Percentiles rank a stretch among this genome's conserved stretches.
phyloP scores from a whole-genome alignment of 805 yeast species.

The Myxozyma sirexii region DNA sequence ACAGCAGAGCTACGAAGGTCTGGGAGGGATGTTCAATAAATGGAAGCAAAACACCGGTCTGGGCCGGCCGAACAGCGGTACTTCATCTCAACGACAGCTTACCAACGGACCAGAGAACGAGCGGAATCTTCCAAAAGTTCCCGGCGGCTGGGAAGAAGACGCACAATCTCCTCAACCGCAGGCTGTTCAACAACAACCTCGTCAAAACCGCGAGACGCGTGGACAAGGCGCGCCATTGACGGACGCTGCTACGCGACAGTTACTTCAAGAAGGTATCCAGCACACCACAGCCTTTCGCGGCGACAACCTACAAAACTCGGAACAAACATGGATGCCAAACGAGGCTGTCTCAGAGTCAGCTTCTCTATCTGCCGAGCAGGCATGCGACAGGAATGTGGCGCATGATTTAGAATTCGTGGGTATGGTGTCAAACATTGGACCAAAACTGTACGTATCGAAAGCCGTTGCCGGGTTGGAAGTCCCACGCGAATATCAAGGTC shows the following conservation, averaged over 20 bases:
- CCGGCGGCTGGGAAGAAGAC: constrained; percentile 29
- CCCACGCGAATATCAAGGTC: constrained; percentile 15
- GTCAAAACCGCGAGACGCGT: background rate
- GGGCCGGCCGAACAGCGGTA: background rate
- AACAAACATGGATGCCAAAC: constrained; percentile 14
- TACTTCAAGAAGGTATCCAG: constrained; percentile 26
- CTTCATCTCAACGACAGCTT: background rate
- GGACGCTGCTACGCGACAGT: constrained; percentile 18
- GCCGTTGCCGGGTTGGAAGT: constrained; percentile 13
- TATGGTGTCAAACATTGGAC: constrained; percentile 16
- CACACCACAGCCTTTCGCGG: constrained; percentile 22
- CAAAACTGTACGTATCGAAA: constrained; percentile 19
- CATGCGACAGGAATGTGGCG: constrained; percentile 30
- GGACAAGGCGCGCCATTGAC: constrained; percentile 6
- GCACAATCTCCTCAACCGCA: background rate
- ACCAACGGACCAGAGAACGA: too few relatives aligned
- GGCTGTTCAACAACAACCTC: background rate
- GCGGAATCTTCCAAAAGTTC: background rate
- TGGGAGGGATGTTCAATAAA: constrained; percentile 22
- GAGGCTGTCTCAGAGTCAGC: constrained; percentile 24
- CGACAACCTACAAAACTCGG: constrained; percentile 12
- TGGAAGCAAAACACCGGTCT: constrained; percentile 6
- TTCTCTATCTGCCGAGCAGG: constrained; percentile 18
- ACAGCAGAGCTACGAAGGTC: background rate
- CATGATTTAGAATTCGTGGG: constrained; percentile 26